phyloP scores from a whole-genome alignment of 2,329 filamentous ascomycete genomes.

The Penicillium sp. region DNA sequence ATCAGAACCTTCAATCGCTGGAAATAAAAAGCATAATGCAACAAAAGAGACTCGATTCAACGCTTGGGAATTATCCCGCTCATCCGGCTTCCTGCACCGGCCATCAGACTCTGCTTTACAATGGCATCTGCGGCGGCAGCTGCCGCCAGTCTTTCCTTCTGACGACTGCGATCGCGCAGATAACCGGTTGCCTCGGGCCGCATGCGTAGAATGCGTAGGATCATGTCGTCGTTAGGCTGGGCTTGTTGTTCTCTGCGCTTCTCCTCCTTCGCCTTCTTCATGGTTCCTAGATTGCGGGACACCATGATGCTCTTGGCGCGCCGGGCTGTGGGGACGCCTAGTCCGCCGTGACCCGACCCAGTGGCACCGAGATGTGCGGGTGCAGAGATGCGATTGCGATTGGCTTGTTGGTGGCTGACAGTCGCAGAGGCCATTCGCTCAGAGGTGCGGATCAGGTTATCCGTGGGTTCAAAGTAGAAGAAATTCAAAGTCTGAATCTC shows the following conservation, averaged over 20 bases:
- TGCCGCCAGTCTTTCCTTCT: constrained; percentile 89
- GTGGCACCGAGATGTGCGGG: constrained; percentile 53
- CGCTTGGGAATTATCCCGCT: constrained; percentile 42
- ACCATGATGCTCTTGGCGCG: constrained; percentile 78
- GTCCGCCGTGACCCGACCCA: constrained; percentile 49
- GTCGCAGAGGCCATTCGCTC: constrained; percentile 93
- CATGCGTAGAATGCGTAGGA: constrained; percentile 91
- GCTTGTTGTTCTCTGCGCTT: constrained; percentile 94
- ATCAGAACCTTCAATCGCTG: constrained; percentile 7
- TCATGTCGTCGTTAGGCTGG: constrained; percentile 97
- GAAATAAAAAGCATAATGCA: constrained; percentile 3
- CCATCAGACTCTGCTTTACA: constrained; percentile 82
- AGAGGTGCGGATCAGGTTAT: constrained; percentile 88
- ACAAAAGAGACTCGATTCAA: constrained; percentile 17
- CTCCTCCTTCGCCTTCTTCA: constrained; percentile 93
- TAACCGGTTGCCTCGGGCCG: constrained; percentile 84
- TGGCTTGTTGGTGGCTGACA: constrained; percentile 70
- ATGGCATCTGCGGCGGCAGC: constrained; percentile 90
- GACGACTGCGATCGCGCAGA: constrained; percentile 82
- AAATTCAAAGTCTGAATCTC: constrained; percentile 95
- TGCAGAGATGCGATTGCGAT: constrained; percentile 67
- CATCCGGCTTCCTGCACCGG: constrained; percentile 55
- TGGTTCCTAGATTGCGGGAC: constrained; percentile 88
- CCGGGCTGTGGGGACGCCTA: constrained; percentile 49
- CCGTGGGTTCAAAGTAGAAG: constrained; percentile 94